Evolutionary conservation across 805 yeast species (phyloP), one percentile per base, ranked within the genome.

Genomic region (Debaryomyces hansenii): DNA sequence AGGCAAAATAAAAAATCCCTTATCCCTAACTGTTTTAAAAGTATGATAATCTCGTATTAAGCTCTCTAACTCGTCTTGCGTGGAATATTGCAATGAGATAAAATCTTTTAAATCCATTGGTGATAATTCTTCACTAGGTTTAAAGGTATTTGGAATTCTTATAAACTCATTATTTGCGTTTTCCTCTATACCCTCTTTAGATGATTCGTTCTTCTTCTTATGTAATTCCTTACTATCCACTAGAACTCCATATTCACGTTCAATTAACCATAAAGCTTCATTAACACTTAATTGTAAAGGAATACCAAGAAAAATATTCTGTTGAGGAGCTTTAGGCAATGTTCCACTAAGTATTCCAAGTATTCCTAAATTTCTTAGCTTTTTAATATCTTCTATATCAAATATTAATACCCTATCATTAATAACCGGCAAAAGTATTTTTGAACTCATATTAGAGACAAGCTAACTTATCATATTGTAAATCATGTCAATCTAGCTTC

Each of bases 311-410:
- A 91, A 86, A n/a, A 84, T 73, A 58, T 90, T 90, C 59, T 92
- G 99, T 62, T 94, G 99, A 2, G 97, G 94, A n/a, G 91, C 90
- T 40, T 82, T 75, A 0, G 97, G 87, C 27, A 94, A 67, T 0
- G 97, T 87, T 0, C 99, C 99, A 0, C 80, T 68, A 12, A 92
- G 70, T 1, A 85, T 80, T 0, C 99, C 99, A 18, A 83, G 74
- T 1, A 94, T 76, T 11, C 89, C 88, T 37, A 78, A 66, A 2
- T 72, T 70, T 18, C 97, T 71, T 5, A 90, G 70, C 18, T 45
- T 45, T 53, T 76, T 75, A 41, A 87, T 72, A 42, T 75, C 78
- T 0, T 74, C 75, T 1, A 85, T 53, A 46, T 79, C 77, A 58
- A 85, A 90, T 5, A 90, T 69, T 29, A 87, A 60, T 0, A 84